These are phyloP conservation scores for Dothistroma septosporum DNA, from an alignment of 2,329 filamentous ascomycete genomes.

Conservation along the genomic window DNA sequence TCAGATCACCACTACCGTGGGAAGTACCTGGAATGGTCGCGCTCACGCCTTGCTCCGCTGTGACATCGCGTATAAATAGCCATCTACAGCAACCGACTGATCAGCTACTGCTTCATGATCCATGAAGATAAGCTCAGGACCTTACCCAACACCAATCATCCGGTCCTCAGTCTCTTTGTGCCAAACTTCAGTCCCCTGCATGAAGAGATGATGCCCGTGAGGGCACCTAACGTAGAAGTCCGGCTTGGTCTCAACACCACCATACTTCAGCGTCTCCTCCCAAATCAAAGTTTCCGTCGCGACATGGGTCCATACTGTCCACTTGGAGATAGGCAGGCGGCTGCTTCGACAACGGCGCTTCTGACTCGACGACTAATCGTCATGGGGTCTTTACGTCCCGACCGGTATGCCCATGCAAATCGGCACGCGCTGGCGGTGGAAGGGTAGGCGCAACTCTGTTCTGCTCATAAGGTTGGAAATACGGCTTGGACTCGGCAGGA, in stretches of 20 bases:
- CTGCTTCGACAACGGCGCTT: conserved; percentile 10
- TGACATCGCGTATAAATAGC: conserved; percentile 8
- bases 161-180: conserved; percentile 6
- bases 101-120: not conserved
- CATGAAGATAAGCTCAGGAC: not conserved
- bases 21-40: conserved; percentile 1
- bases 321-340: conserved; percentile 50
- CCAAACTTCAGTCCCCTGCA: conserved; percentile 7
- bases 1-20: not conserved
- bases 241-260: conserved; percentile 41
- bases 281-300: conserved; percentile 54
- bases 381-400: conserved; percentile 6
- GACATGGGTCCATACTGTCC: conserved; percentile 47
- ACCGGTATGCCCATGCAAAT: conserved; percentile 2
- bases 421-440: not conserved
- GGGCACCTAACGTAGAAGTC: conserved; percentile 27
- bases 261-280: conserved; percentile 44
- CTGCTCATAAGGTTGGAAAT: conserved; percentile 31
- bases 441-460: conserved; percentile 10
- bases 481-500: conserved; percentile 38
- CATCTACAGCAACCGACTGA: not conserved
- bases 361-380: not conserved
- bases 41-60: conserved; percentile 3
- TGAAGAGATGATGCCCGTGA: conserved; percentile 8
- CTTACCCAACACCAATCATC: conserved; percentile 9